These are phyloP conservation scores for Perkinsus chesapeaki DNA, from an alignment of 169 alveolate genomes.

Conservation along the genomic window DNA sequence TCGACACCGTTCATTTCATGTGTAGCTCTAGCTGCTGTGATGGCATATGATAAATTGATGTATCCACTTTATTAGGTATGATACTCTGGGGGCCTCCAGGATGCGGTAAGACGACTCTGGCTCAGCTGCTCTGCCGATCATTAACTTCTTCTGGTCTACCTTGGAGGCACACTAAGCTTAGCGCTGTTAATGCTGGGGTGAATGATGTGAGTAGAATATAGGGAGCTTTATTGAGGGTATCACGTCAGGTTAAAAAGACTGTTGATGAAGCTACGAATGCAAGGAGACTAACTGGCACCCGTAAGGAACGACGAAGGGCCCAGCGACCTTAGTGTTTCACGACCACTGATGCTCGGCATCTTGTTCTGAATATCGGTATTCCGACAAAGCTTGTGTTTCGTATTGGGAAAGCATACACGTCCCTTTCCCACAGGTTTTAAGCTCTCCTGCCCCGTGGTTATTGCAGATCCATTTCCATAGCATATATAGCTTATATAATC, in stretches of 20 bases:
- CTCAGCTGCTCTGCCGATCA: constrained; percentile 8
- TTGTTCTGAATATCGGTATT: too few relatives aligned
- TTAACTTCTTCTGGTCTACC: background rate
- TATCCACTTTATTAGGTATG: background rate
- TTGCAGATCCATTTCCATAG: too few relatives aligned
- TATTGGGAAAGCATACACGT: too few relatives aligned
- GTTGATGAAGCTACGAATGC: background rate
- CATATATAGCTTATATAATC: too few relatives aligned
- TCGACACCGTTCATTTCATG: background rate
- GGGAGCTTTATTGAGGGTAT: background rate
- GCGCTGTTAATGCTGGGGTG: background rate
- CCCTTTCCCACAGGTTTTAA: too few relatives aligned
- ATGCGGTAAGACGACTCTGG: constrained; percentile 21
- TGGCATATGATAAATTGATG: background rate
- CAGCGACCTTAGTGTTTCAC: background rate
- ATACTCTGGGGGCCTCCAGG: constrained; percentile 27
- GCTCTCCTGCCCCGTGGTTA: too few relatives aligned
- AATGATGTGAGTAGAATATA: background rate
- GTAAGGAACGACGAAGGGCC: background rate
- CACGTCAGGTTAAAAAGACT: background rate
- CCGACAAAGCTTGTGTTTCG: too few relatives aligned
- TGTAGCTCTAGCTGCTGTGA: background rate
- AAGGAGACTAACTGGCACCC: background rate
- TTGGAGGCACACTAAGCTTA: background rate
- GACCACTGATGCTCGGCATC: too few relatives aligned